Conservation (phyloP, 371 early-diverging fungal genomes). For the Rhizopus arrhizus region DNA sequence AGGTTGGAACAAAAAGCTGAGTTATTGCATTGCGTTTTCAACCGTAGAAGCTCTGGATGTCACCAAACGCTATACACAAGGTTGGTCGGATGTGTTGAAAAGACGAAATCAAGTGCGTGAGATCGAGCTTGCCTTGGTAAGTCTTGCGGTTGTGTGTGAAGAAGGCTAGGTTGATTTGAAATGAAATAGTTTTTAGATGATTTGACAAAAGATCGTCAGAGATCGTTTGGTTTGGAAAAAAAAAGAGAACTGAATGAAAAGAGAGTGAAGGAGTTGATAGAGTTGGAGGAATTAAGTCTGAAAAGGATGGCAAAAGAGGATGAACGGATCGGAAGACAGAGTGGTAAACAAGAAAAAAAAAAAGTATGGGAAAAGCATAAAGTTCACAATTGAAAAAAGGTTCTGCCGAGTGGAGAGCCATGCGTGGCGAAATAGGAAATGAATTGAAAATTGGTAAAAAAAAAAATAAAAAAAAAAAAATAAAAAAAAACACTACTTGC, state of each 20-base stretch:
- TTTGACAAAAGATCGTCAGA: slow-evolving; percentile 24
- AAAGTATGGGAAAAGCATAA: background rate
- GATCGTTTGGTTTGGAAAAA: slow-evolving; percentile 7
- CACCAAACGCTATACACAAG: slow-evolving; percentile 56
- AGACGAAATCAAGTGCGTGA: slow-evolving; percentile 60
- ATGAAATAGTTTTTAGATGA: slow-evolving; percentile 11
- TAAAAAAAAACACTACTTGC: no score
- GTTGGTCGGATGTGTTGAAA: slow-evolving; percentile 46
- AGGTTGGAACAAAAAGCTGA: slow-evolving; percentile 78
- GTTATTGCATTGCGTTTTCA: slow-evolving; percentile 61
- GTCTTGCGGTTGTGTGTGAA: slow-evolving; percentile 4
- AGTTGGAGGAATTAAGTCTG: slow-evolving; percentile 37
- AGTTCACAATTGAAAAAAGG: slow-evolving; percentile 27
- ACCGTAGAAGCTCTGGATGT: slow-evolving; percentile 67
- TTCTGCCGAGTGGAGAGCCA: slow-evolving; percentile 49
- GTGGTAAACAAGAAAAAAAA: slow-evolving; percentile 30
- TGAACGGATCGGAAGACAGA: slow-evolving; percentile 57
- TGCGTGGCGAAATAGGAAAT: slow-evolving; percentile 46
- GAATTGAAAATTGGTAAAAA: background rate
- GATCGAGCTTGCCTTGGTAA: slow-evolving; percentile 38
- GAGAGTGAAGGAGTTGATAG: slow-evolving; percentile 40
- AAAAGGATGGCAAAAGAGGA: slow-evolving; percentile 27
- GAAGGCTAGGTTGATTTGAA: background rate
- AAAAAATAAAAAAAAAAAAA: background rate
- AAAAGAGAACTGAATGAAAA: slow-evolving; percentile 25